These are phyloP conservation scores for Vaccinium corymbosum DNA, from an alignment of 148 eudicot species.

Conservation along the genomic window DNA sequence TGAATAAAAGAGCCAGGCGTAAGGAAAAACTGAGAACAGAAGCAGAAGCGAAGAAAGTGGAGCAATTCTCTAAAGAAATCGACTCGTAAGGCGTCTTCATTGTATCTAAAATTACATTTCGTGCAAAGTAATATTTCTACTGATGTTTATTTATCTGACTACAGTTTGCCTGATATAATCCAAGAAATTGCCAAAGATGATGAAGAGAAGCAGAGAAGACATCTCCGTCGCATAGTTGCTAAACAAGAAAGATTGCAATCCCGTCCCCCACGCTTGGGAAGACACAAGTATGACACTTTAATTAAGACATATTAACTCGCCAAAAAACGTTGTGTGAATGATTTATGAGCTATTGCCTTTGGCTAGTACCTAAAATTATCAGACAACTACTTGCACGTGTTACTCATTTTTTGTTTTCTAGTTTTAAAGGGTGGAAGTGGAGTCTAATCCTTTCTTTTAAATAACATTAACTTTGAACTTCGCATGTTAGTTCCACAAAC, in stretches of 20 bases:
- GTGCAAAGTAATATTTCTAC: not conserved
- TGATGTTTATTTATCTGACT: conserved; percentile 19
- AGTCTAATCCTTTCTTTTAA: not conserved
- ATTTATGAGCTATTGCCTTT: not conserved
- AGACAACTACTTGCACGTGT: not conserved
- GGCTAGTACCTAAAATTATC: not conserved
- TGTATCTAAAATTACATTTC: not conserved
- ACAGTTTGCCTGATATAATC: conserved; percentile 70
- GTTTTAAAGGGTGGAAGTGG: not conserved
- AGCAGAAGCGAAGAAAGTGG: conserved; percentile 53
- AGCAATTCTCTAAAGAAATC: conserved; percentile 66
- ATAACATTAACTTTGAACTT: not conserved
- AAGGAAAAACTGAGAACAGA: conserved; percentile 58
- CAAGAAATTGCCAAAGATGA: conserved; percentile 80
- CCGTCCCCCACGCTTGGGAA: conserved; percentile 84
- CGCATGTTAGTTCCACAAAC: not conserved
- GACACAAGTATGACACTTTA: conserved; percentile 57
- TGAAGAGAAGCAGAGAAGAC: conserved; percentile 70
- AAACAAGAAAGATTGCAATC: conserved; percentile 71
- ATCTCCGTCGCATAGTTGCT: conserved; percentile 59
- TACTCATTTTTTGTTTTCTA: not conserved
- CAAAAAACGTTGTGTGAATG: not conserved
- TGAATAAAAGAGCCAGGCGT: conserved; percentile 59
- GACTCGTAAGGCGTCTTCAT: conserved; percentile 45
- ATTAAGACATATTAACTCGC: not conserved